Evolutionary conservation across 371 early-diverging fungal species (phyloP).

Genomic region (Mucor indicus): DNA sequence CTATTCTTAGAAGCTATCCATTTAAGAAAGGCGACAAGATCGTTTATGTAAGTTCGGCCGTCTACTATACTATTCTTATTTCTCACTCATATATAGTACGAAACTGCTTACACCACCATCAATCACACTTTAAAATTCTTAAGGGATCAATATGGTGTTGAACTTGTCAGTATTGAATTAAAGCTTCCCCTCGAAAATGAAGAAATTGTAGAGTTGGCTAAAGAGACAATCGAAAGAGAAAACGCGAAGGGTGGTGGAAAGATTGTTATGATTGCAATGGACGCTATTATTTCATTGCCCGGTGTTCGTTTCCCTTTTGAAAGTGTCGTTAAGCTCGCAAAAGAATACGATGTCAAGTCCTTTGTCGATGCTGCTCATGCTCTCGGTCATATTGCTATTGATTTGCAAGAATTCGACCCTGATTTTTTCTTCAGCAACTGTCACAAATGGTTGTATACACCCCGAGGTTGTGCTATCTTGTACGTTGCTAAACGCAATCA

Average conservation of each 20-base stretch:
- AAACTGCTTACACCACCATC: constrained; percentile 38
- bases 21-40: constrained; percentile 45
- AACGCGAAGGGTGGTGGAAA: constrained; percentile 26
- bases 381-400: constrained; percentile 60
- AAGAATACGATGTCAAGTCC: constrained; percentile 50
- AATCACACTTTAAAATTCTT: constrained; percentile 34
- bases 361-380: constrained; percentile 75
- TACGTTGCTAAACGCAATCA: constrained; percentile 59
- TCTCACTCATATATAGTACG: constrained; percentile 6
- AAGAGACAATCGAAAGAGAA: constrained; percentile 23
- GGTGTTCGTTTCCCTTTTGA: constrained; percentile 61
- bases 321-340: constrained; percentile 40
- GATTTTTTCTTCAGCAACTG: constrained; percentile 74
- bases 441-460: constrained; percentile 74
- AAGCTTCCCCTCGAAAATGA: constrained; percentile 30
- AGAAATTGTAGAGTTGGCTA: constrained; percentile 26
- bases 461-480: constrained; percentile 59
- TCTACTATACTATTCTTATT: no score
- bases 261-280: constrained; percentile 45
- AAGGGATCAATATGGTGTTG: constrained; percentile 23
- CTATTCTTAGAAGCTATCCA: constrained; percentile 39
- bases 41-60: constrained; percentile 20
- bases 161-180: constrained; percentile 30
- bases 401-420: constrained; percentile 47
- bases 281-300: constrained; percentile 57